Base-by-base conservation (phyloP, 306 rosid genomes). In the Ormosia semicastrata region DNA sequence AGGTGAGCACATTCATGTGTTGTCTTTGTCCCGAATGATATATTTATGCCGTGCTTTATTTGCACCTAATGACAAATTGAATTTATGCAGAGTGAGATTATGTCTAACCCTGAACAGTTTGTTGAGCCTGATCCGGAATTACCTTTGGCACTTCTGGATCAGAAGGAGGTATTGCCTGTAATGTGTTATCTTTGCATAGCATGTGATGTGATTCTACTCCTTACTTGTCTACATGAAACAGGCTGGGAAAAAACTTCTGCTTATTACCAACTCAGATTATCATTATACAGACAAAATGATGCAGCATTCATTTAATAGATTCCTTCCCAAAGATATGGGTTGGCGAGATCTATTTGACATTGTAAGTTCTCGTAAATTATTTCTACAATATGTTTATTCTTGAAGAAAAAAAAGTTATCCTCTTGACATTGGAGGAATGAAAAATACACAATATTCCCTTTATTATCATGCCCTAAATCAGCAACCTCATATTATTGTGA, bases 331-430 rank as follows among this genome's bases (percentile, higher is more conserved):
- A 52, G 95, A 95, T 82, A 92, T 93, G 98, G 90, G 90, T 56
- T 95, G 99, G 99, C 89, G 96, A 88, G 96, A 88, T 88, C 89
- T 95, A 43, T 95, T 95, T 80, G 99, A 95, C 83, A 95, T 95
- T 71, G 99, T 95, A 88, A 92, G 99, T 88, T 53, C 34, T 30
- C 34, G 7, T 78, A 13, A 5, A 50, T 29, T 37, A 52, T 17
- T 50, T 57, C 18, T 67, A 39, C 81, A 70, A 65, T 81, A 71
- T 47, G 41, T 74, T 86, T 63, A 17, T 76, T 71, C 57, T 7
- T 66, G n/a, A 80, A 46, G 52, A 68, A 46, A 73, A 33, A 40
- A 50, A 66, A 50, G 12, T 11, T 12, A 12, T 39, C n/a, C 24
- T 68, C 56, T 60, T 41, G 15, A 47, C 76, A 57, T 50, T 78